A percentile compares a stretch with the other conserved stretches of the same genome.
These are phyloP conservation scores for Tuctoria greenei DNA, from an alignment of 176 grass and related monocot species.

Conservation along the genomic window DNA sequence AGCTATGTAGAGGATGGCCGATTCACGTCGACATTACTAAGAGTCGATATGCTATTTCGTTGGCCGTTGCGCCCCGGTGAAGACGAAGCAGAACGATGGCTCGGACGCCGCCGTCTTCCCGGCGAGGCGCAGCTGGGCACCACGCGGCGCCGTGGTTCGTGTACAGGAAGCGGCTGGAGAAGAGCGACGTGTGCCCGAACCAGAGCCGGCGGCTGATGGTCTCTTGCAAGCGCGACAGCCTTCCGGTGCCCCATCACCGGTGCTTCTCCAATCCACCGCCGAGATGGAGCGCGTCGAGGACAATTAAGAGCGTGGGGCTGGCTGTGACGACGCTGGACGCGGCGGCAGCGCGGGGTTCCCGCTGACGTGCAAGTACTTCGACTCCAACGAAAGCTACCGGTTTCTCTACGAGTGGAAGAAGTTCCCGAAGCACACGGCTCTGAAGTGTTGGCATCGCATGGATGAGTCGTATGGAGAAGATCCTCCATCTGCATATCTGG, in stretches of 20 bases:
- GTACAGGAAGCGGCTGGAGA: neutral
- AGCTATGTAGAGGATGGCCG: too few relatives aligned
- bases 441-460: too few relatives aligned
- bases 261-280: neutral
- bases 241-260: neutral
- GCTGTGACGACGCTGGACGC: neutral
- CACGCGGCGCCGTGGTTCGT: neutral
- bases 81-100: neutral
- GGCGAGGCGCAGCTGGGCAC: neutral
- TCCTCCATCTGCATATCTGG: too few relatives aligned
- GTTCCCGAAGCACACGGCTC: neutral
- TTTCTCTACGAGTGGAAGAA: neutral
- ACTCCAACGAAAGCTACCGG: slow-evolving; percentile 1
- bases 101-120: neutral
- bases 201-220: slow-evolving; percentile 24
- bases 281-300: neutral
- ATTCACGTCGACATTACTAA: too few relatives aligned
- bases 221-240: slow-evolving; percentile 15
- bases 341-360: accelerated
- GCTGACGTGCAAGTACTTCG: neutral
- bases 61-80: too few relatives aligned
- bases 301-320: neutral
- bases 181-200: slow-evolving; percentile 6
- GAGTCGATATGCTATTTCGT: too few relatives aligned
- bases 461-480: too few relatives aligned